Base-by-base conservation (phyloP, 1,284 basidiomycete genomes). In the Inonotus obliquus region DNA sequence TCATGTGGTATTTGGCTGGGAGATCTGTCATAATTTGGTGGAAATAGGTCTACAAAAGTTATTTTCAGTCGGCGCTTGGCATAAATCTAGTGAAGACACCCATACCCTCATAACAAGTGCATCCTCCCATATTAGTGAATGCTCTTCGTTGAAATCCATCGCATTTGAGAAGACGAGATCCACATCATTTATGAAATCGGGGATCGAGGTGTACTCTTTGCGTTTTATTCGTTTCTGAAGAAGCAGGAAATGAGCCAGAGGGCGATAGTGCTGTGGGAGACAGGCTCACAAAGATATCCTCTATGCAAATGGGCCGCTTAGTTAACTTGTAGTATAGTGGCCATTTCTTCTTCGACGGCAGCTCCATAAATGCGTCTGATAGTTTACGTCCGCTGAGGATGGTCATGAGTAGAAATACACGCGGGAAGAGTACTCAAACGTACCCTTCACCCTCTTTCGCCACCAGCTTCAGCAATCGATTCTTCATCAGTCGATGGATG, bases 141-240 rank as follows among this genome's bases (percentile, higher is more conserved):
- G 81, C 25, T 92, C 91, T 67, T 82, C 83, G 67, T 92, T 92
- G 74, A 91, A 92, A 57, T 81, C 75, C 72, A 93, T 80, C 2
- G 95, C 95, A 71, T 98, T 98, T n/a, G 85, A 83, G 75, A 95
- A 96, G 52, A 97, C 89, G 48, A 94, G 82, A 69, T 95, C 92
- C 6, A 95, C 87, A 66, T 97, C 95, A 32, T 84, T 83, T 57
- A 89, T 89, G 70, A 96, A 94, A 41, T 91, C 86, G 4, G 82
- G 77, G 1, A 85, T 75, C 0, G 79, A 79, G 32, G 70, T 66
- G 67, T 92, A 92, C 66, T 89, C 87, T 70, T 91, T 91, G 59
- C 82, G 81, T 69, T 91, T 90, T 65, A 92, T 75, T 52, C 79
- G 82, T 84, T 87, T 90, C 90, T 92, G 64, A 23, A 17, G 59